Evolutionary conservation across 805 yeast genomes (phyloP), one percentile per base, ranked within the genome.

Genomic region (Saccharomycopsis lassenensis): DNA sequence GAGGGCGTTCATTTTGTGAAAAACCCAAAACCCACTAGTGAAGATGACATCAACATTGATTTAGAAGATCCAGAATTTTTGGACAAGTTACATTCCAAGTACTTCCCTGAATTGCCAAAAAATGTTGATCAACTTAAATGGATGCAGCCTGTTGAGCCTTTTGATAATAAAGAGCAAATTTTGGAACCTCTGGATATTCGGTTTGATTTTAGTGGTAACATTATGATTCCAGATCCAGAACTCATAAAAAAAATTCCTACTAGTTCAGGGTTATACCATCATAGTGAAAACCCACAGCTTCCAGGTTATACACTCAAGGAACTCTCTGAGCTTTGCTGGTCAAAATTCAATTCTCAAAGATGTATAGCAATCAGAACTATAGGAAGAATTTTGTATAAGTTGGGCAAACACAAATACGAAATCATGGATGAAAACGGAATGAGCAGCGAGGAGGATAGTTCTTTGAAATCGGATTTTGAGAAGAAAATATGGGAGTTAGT

Each of bases 221-320:
- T 91, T 41, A 63, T 91, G 3, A 63, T 76, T 5, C 78, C 80
- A 4, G 55, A 63, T 1, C 64, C 73, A 33, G 62, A 74, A 21
- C 21, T 17, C 1, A 54, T 59, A 11, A 40, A 58, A 1, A 55
- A 56, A 17, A 55, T 71, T 5, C 74, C 80, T 2, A 65, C 77
- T 0, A 61, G 65, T 26, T 52, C 69, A 26, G 98, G 95, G 0
- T 66, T 91, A 18, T 95, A 85, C 50, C 97, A 91, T 54, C 99
- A 91, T 56, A 69, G 95, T 0, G 84, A 79, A 7, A 75, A 79
- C 32, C 95, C 97, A 0, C 75, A 77, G 30, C 63, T 87, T 35
- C 94, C 97, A 0, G 99, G 99, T 0, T 91, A 91, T 55, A 87
- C 96, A 0, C 53, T 91, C 17, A 63, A 72, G 0, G 99, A 91